Percentiles rank a stretch among this genome's conserved stretches.
Evolutionary conservation across 106 monocot species (phyloP).

Genomic region (Allium sativum): DNA sequence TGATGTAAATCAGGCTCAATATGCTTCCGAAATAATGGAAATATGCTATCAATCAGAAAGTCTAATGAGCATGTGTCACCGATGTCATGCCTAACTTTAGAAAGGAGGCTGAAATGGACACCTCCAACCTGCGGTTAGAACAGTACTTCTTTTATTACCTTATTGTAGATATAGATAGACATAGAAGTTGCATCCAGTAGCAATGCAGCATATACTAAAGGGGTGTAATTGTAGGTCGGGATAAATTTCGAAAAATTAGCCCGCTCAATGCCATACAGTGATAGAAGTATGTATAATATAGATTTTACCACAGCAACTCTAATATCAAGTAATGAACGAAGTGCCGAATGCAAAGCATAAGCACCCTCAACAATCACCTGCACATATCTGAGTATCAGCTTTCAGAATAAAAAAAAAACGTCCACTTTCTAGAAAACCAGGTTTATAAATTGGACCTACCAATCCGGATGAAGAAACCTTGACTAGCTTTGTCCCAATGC

Average conservation of each 20-base stretch:
- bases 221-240: no score
- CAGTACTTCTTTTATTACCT: not conserved
- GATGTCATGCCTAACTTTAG: slow-evolving; percentile 93
- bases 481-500: slow-evolving; percentile 38
- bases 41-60: slow-evolving; percentile 95
- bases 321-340: slow-evolving; percentile 87
- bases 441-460: slow-evolving; percentile 14
- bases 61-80: slow-evolving; percentile 95
- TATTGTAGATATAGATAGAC: not conserved
- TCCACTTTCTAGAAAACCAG: not conserved
- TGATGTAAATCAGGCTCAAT: slow-evolving; percentile 98
- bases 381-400: slow-evolving; percentile 2
- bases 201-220: no score
- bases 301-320: slow-evolving; percentile 87
- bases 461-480: slow-evolving; percentile 69
- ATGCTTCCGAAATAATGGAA: slow-evolving; percentile 92
- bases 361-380: slow-evolving; percentile 98
- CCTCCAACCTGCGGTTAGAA: slow-evolving; percentile 72
- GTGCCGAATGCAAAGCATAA: slow-evolving; percentile 83
- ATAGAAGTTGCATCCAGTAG: not conserved
- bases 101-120: slow-evolving; percentile 95
- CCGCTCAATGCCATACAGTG: no score
- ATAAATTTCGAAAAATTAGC: no score
- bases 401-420: not conserved
- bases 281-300: no score